Evolutionary conservation across 768 basidiomycete genomes (phyloP).

Genomic region (Tulasnella sp.): DNA sequence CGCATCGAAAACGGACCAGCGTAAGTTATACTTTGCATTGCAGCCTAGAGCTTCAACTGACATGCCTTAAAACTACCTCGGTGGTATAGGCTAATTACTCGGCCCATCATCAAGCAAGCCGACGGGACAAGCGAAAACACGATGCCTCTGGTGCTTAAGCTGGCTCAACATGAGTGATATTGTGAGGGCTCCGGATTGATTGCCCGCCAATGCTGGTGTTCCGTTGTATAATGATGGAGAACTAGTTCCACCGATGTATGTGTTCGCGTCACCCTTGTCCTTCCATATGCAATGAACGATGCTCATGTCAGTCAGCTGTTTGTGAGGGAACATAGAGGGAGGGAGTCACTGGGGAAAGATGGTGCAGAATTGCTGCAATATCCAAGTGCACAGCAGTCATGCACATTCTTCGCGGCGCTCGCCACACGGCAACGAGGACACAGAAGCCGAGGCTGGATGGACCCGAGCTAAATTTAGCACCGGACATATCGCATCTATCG

Average conservation of each 20-base stretch:
- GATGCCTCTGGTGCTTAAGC: slow-evolving; percentile 1
- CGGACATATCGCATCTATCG: background rate
- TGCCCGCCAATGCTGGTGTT: no score
- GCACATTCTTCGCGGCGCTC: background rate
- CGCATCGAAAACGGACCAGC: slow-evolving; percentile 31
- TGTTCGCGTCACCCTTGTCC: background rate
- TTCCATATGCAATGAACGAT: background rate
- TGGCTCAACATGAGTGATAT: background rate
- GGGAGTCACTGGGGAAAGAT: no score
- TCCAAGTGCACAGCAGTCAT: background rate
- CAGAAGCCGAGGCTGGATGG: background rate
- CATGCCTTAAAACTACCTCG: background rate
- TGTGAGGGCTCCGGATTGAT: background rate
- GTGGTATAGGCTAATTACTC: background rate
- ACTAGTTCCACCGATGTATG: background rate
- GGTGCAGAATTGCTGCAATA: background rate
- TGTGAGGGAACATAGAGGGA: no score
- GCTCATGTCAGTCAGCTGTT: background rate
- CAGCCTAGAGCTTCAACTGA: background rate
- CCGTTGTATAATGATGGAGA: background rate
- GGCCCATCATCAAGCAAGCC: background rate
- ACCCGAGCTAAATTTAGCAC: background rate
- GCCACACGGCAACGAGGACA: background rate
- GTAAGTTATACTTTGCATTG: slow-evolving; percentile 2
- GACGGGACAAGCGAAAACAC: background rate